phyloP scores from a whole-genome alignment of 1,284 basidiomycete genomes.

The Singerocomus rubriflavus region DNA sequence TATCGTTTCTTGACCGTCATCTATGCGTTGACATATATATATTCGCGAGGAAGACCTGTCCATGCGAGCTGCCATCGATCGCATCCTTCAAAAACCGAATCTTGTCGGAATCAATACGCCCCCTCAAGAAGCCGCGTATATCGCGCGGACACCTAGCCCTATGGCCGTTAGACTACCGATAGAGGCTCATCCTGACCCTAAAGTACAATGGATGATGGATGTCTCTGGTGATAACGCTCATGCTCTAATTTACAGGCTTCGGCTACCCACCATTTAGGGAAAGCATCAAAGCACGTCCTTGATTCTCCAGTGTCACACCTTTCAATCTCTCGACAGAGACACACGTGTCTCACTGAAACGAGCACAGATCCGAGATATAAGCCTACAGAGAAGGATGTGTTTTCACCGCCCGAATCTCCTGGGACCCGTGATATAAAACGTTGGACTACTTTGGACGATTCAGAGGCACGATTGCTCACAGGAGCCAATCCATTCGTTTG shows the following conservation, averaged over 20 bases:
- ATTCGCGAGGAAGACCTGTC: slow-evolving; percentile 19
- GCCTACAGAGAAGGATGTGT: not conserved
- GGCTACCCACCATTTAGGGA: not conserved
- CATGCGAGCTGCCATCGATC: slow-evolving; percentile 28
- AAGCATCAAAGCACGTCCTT: not conserved
- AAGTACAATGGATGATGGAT: slow-evolving; percentile 14
- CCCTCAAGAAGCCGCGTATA: not conserved
- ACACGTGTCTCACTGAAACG: not conserved
- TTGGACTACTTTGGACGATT: slow-evolving; percentile 1
- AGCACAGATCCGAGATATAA: not conserved
- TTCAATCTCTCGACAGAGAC: not conserved
- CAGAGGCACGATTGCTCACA: not conserved
- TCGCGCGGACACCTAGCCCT: not conserved
- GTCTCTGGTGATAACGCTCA: slow-evolving; percentile 5
- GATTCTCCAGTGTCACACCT: not conserved
- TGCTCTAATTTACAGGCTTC: slow-evolving; percentile 8
- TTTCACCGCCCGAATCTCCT: slow-evolving; percentile 1
- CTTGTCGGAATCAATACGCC: slow-evolving; percentile 18
- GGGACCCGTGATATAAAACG: not conserved
- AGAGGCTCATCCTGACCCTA: not conserved
- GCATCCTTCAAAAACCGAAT: slow-evolving; percentile 25
- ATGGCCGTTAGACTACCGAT: not conserved
- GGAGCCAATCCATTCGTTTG: not conserved
- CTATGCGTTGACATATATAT: slow-evolving; percentile 3
- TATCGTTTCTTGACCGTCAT: not conserved